These are phyloP conservation scores for Neurospora sp. DNA, from an alignment of 495 filamentous ascomycete species.

Conservation along the genomic window DNA sequence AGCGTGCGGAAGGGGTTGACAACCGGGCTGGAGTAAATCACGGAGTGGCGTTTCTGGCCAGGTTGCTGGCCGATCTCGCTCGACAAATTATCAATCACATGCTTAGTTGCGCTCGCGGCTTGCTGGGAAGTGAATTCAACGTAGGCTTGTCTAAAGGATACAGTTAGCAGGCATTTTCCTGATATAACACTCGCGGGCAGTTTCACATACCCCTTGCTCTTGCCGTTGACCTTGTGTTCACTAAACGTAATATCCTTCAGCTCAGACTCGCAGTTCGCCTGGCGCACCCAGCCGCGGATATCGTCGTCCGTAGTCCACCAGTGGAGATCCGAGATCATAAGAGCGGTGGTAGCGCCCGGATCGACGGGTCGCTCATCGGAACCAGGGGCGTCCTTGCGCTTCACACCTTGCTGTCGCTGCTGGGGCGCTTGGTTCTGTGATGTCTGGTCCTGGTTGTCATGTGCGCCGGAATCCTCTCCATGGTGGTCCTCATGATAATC, in stretches of 20 bases:
- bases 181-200: not conserved
- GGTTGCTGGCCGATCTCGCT: conserved; percentile 22
- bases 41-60: conserved; percentile 58
- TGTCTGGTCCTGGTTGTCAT: conserved; percentile 25
- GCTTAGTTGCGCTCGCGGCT: conserved; percentile 78
- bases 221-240: conserved; percentile 97
- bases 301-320: conserved; percentile 99
- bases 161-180: conserved; percentile 8
- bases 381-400: conserved; percentile 53
- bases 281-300: conserved; percentile 75
- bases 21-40: conserved; percentile 65
- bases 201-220: conserved; percentile 79
- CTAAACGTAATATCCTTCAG: conserved; percentile 91
- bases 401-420: conserved; percentile 53
- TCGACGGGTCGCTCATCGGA: conserved; percentile 70
- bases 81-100: conserved; percentile 57
- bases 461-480: conserved; percentile 36
- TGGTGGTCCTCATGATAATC: conserved; percentile 29
- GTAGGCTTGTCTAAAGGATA: conserved; percentile 66
- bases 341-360: conserved; percentile 68
- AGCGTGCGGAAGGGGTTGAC: conserved; percentile 84
- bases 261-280: conserved; percentile 67
- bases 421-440: conserved; percentile 6
- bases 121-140: conserved; percentile 76
- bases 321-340: conserved; percentile 77